Percentiles rank a stretch among this genome's conserved stretches.
Evolutionary conservation across 2,329 filamentous ascomycete species (phyloP).

Genomic region (Arthroderma uncinatum): DNA sequence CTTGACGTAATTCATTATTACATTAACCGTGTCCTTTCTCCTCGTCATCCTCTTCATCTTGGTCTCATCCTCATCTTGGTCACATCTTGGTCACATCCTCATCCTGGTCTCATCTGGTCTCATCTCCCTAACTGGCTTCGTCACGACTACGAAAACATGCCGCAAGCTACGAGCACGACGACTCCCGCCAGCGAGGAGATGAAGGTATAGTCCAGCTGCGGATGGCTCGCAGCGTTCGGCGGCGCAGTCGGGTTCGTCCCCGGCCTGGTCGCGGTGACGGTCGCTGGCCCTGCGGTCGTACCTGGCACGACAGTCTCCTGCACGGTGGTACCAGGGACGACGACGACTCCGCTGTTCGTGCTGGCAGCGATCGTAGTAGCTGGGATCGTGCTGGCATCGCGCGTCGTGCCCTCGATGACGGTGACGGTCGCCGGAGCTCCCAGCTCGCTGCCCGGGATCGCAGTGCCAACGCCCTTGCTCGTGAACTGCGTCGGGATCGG

Average conservation of each 20-base stretch:
- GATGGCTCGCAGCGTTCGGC: background rate
- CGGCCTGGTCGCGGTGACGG: constrained; percentile 7
- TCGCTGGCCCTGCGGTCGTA: background rate
- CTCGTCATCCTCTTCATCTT: no score
- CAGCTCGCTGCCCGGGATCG: constrained; percentile 36
- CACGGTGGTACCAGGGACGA: background rate
- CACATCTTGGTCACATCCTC: no score
- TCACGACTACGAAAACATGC: background rate
- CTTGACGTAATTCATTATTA: no score
- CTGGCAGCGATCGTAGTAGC: background rate
- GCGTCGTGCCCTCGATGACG: background rate
- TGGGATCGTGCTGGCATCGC: constrained; percentile 1
- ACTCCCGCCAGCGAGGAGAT: background rate
- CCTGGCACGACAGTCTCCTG: background rate
- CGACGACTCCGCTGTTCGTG: background rate
- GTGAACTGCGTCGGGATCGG: constrained; percentile 22
- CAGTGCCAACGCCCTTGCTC: constrained; percentile 35
- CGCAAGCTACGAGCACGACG: background rate
- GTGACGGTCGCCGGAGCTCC: constrained; percentile 20
- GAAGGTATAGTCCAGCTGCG: background rate
- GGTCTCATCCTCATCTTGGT: no score
- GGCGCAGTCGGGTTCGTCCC: background rate
- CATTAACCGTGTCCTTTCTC: no score
- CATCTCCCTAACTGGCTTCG: no score
- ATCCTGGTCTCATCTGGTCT: no score